A percentile compares a stretch with the other conserved stretches of the same genome.
Evolutionary conservation across 306 rosid species (phyloP).

Genomic region (Psophocarpus tetragonolobus): DNA sequence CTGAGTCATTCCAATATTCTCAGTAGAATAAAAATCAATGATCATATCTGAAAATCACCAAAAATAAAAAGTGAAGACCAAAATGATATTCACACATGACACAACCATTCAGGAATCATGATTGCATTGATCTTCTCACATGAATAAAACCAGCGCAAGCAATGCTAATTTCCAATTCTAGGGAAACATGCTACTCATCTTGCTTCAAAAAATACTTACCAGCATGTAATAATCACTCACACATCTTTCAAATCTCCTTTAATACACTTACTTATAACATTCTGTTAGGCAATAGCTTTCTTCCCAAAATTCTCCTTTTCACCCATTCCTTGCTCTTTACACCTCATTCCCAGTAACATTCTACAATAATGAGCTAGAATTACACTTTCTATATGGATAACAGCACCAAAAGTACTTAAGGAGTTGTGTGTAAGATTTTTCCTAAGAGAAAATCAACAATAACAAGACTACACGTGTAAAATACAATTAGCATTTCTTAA

Average conservation of each 20-base stretch:
- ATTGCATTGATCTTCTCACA: conserved; percentile 32
- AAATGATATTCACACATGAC: not conserved
- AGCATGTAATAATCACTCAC: conserved; percentile 1
- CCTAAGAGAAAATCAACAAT: no score
- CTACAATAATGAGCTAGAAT: not conserved
- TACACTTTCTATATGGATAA: no score
- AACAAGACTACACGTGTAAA: no score
- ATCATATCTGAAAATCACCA: not conserved
- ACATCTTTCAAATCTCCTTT: conserved; percentile 4
- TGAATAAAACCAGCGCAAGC: conserved; percentile 7
- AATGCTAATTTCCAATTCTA: not conserved
- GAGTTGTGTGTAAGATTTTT: no score
- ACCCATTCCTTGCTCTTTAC: not conserved
- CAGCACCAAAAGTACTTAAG: no score
- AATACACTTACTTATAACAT: conserved; percentile 11
- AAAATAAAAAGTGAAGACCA: not conserved
- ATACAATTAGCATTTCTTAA: not conserved
- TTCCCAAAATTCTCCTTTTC: conserved; percentile 14
- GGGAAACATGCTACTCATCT: conserved; percentile 24
- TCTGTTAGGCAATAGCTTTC: conserved; percentile 7
- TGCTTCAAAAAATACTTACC: conserved; percentile 12
- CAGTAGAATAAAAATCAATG: not conserved
- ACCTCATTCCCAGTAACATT: conserved; percentile 22
- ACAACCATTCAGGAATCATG: conserved; percentile 23
- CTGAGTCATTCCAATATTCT: not conserved